Base-by-base conservation (phyloP, 2,329 filamentous ascomycete species). In the Hortaea werneckii region DNA sequence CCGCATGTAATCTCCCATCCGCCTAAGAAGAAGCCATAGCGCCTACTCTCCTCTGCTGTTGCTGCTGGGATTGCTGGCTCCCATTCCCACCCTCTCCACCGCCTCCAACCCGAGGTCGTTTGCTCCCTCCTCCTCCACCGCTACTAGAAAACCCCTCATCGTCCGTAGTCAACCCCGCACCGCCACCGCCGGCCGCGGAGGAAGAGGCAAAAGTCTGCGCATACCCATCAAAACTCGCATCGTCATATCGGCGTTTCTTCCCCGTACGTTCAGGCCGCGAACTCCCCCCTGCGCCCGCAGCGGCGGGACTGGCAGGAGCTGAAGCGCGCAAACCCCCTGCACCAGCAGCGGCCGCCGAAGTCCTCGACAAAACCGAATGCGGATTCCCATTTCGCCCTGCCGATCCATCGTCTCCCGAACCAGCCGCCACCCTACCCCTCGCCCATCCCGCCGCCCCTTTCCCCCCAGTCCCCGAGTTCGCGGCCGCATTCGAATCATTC, bases 241-340 rank as follows among this genome's bases (percentile, higher is more conserved):
- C 85, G 35, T 82, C 80, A 60, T 88, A 89, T 51, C 80, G 78
- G 41, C 85, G 76, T 72, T 88, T 88, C 69, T 84, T 86, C 50
- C 78, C 74, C 45, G 73, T 70, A 41, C 85, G 75, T 55, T 82
- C 80, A 30, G 82, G 79, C 45, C 84, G 73, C 35, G 69, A 64
- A 20, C 20, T 20, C 20, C 20, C 20, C 2, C 32, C 4, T 8
- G 67, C 65, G 45, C 77, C 73, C 44, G 10, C 34, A 9, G 7
- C 4, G 7, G 29, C 35, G n/a, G 63, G 61, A 6, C 64, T 62
- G 6, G 65, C 54, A 6, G 64, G 66, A 34, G 62, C 65, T 28
- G 66, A 59, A 34, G 45, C 50, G 11, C 58, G 51, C 32, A 52
- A 43, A 2, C 2, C 20, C 20, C 20, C 20, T 4, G 20, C 20